These are phyloP conservation scores for Tricladium varicosporioides DNA, from an alignment of 2,329 filamentous ascomycete species.

Conservation along the genomic window DNA sequence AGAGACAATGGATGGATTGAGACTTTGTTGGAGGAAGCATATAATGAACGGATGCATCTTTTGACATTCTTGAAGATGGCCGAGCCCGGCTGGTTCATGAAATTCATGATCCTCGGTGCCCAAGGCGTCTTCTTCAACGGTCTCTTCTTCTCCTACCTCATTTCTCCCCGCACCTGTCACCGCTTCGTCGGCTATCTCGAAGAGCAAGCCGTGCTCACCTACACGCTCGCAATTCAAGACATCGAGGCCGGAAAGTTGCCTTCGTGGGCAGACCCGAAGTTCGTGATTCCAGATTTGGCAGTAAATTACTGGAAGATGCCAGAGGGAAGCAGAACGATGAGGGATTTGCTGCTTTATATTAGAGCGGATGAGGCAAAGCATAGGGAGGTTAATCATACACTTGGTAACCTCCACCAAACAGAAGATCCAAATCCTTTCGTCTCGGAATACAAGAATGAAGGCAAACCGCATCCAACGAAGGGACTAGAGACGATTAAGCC, in stretches of 20 bases:
- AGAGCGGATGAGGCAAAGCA: conserved; percentile 88
- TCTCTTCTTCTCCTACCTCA: conserved; percentile 83
- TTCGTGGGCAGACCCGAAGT: conserved; percentile 68
- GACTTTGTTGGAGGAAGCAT: conserved; percentile 81
- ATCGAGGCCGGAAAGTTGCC: conserved; percentile 82
- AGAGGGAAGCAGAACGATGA: conserved; percentile 77
- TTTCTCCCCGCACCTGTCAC: conserved; percentile 85
- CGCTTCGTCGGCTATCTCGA: conserved; percentile 96
- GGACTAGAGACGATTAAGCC: conserved; percentile 60
- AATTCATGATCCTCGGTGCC: conserved; percentile 83
- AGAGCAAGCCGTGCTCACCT: conserved; percentile 95
- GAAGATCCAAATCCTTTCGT: conserved; percentile 92
- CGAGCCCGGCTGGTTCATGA: conserved; percentile 79
- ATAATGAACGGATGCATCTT: conserved; percentile 92
- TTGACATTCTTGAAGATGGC: conserved; percentile 91
- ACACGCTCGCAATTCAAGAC: conserved; percentile 84
- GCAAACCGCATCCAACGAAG: conserved; percentile 67
- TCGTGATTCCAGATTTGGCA: conserved; percentile 83
- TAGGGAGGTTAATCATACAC: conserved; percentile 90
- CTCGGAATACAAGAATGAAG: conserved; percentile 71
- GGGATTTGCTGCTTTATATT: conserved; percentile 83
- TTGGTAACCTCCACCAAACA: conserved; percentile 83
- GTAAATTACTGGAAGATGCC: conserved; percentile 94
- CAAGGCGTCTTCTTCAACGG: conserved; percentile 97
- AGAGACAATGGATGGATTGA: conserved; percentile 97